Conservation (phyloP, 1,139 yeast genomes). For the Kurtzmaniella quercitrusa region DNA sequence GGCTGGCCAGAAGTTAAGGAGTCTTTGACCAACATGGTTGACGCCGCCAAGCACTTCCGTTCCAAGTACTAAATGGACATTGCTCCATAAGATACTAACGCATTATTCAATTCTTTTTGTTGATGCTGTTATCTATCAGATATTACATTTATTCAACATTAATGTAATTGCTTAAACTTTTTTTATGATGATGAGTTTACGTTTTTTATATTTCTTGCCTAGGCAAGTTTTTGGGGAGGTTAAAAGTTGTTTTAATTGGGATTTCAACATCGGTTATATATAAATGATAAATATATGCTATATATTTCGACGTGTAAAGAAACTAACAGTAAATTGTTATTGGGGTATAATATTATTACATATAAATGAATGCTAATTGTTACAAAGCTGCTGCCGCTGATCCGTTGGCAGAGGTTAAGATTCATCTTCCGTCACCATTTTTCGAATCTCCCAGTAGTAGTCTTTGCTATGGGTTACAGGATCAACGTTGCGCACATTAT, state of each 20-base stretch:
- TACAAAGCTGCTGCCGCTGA: not conserved
- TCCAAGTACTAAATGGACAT: constrained; percentile 34
- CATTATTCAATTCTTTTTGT: constrained; percentile 31
- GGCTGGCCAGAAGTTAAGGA: constrained; percentile 87
- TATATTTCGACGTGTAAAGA: too few species aligned
- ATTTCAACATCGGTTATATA: constrained; percentile 49
- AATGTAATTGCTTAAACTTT: constrained; percentile 42
- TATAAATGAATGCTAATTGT: not conserved
- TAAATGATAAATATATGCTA: constrained; percentile 11
- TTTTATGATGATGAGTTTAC: constrained; percentile 16
- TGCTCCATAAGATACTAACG: constrained; percentile 12
- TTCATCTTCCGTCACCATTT: constrained; percentile 46
- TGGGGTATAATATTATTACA: too few species aligned
- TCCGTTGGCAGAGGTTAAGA: constrained; percentile 6
- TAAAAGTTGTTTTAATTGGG: constrained; percentile 32
- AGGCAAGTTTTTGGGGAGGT: constrained; percentile 28
- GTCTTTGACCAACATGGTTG: constrained; percentile 95
- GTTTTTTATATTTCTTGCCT: constrained; percentile 11
- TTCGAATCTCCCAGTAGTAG: constrained; percentile 51
- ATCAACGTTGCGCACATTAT: constrained; percentile 15
- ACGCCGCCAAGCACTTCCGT: constrained; percentile 96
- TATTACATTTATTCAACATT: constrained; percentile 67
- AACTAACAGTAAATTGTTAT: too few species aligned
- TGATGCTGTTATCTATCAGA: constrained; percentile 34
- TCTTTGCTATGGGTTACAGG: constrained; percentile 25